These are phyloP conservation scores for Recurvomyces mirabilis DNA, from an alignment of 495 filamentous ascomycete genomes.

Conservation along the genomic window DNA sequence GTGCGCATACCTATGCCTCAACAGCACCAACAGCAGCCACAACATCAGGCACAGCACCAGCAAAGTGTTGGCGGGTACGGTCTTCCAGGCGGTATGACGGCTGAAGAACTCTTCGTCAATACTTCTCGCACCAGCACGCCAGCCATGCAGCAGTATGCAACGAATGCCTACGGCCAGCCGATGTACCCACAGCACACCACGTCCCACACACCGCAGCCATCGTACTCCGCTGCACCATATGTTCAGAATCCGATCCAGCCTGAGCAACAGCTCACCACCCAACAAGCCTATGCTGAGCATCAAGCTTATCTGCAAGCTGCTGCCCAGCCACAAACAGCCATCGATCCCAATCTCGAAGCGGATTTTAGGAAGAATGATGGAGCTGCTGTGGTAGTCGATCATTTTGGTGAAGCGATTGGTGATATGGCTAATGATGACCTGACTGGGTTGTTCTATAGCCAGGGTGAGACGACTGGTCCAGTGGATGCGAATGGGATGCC, in stretches of 20 bases:
- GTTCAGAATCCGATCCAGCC: not conserved
- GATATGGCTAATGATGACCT: constrained; percentile 5
- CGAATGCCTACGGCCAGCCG: constrained; percentile 19
- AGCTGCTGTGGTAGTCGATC: not conserved
- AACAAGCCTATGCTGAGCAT: constrained; percentile 12
- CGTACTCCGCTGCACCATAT: constrained; percentile 2
- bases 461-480: not conserved
- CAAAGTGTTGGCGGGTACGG: constrained; percentile 17
- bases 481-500: constrained; percentile 3
- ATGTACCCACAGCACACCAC: constrained; percentile 15
- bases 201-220: not conserved
- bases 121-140: constrained; percentile 12
- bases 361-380: constrained; percentile 4
- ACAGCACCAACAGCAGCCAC: constrained; percentile 6
- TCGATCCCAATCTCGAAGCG: constrained; percentile 17
- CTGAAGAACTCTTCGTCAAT: constrained; percentile 13
- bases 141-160: constrained; percentile 4
- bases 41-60: constrained; percentile 5
- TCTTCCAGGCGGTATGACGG: constrained; percentile 11
- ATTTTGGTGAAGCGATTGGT: constrained; percentile 16
- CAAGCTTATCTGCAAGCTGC: constrained; percentile 12
- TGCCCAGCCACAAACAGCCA: constrained; percentile 16
- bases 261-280: not conserved
- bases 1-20: constrained; percentile 10
- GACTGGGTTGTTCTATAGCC: constrained; percentile 2